A percentile compares a stretch with the other conserved stretches of the same genome.
phyloP scores from a whole-genome alignment of 2,329 filamentous ascomycete genomes.

The Aotearoamyces nothofagi region DNA sequence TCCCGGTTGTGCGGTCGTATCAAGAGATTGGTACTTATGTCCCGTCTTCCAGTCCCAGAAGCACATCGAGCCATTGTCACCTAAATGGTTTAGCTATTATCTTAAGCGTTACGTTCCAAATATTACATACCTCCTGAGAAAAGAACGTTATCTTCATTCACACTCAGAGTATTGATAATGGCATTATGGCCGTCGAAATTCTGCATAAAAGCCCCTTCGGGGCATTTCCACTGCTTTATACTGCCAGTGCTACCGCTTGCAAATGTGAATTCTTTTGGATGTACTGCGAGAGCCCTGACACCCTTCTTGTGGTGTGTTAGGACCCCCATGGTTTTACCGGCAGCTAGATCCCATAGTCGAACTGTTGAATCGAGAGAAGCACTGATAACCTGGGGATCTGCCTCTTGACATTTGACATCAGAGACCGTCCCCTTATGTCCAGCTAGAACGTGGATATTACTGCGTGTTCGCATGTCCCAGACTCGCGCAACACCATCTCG shows the following conservation, averaged over 20 bases:
- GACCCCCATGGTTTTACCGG: constrained; percentile 90
- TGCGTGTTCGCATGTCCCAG: constrained; percentile 96
- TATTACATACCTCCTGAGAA: constrained; percentile 70
- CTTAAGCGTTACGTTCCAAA: too few species aligned
- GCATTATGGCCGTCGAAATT: constrained; percentile 95
- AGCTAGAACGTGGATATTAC: constrained; percentile 83
- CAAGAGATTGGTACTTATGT: constrained; percentile 75
- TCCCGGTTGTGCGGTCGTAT: constrained; percentile 87
- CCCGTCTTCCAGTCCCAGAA: constrained; percentile 99
- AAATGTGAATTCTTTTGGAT: constrained; percentile 93
- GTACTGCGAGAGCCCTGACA: constrained; percentile 67
- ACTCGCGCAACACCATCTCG: constrained; percentile 88
- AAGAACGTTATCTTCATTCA: constrained; percentile 88
- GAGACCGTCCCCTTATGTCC: constrained; percentile 88
- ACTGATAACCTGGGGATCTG: constrained; percentile 89
- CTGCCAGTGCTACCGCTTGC: constrained; percentile 80
- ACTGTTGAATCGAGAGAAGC: constrained; percentile 87
- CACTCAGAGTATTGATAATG: constrained; percentile 86
- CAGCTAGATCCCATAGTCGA: constrained; percentile 86
- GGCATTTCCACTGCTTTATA: constrained; percentile 99
- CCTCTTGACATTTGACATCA: constrained; percentile 84
- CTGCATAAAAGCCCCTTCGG: constrained; percentile 96
- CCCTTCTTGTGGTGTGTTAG: constrained; percentile 98
- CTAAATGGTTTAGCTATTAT: too few species aligned
- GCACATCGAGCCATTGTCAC: constrained; percentile 87